These are phyloP conservation scores for Fusarium guadeloupense DNA, from an alignment of 2,329 filamentous ascomycete species.

Conservation along the genomic window DNA sequence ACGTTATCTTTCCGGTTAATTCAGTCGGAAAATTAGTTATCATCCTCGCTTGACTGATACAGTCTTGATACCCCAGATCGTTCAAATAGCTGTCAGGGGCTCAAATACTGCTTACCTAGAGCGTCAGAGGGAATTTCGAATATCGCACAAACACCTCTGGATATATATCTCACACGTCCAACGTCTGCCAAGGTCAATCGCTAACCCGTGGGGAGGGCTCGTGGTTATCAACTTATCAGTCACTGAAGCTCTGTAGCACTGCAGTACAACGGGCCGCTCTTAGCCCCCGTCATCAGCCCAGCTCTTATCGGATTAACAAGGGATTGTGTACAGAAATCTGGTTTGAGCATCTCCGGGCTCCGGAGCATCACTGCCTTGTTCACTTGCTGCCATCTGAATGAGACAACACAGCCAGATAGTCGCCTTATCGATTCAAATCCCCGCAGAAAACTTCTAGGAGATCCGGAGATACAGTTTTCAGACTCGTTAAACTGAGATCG, in stretches of 20 bases:
- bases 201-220: background rate
- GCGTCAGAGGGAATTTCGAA: background rate
- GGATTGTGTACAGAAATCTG: slow-evolving; percentile 10
- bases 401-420: slow-evolving; percentile 26
- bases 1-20: slow-evolving; percentile 23
- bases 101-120: background rate
- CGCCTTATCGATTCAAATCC: slow-evolving; percentile 31
- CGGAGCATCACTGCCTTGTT: slow-evolving; percentile 30
- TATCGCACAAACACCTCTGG: background rate
- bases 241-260: slow-evolving; percentile 22
- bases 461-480: slow-evolving; percentile 41
- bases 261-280: slow-evolving; percentile 26
- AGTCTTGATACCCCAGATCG: background rate
- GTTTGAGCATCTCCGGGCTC: slow-evolving; percentile 40
- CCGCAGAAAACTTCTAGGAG: slow-evolving; percentile 29
- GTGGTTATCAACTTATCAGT: slow-evolving; percentile 14
- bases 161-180: background rate
- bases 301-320: slow-evolving; percentile 40
- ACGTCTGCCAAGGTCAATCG: background rate
- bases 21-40: slow-evolving; percentile 1
- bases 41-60: slow-evolving; percentile 18
- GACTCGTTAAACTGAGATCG: background rate
- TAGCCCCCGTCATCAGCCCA: slow-evolving; percentile 23
- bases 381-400: slow-evolving; percentile 9
- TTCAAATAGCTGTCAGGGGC: slow-evolving; percentile 4